Percentiles rank a stretch among this genome's conserved stretches.
These are phyloP conservation scores for Hyphodiscus hymeniophilus DNA, from an alignment of 495 filamentous ascomycete genomes.

Conservation along the genomic window DNA sequence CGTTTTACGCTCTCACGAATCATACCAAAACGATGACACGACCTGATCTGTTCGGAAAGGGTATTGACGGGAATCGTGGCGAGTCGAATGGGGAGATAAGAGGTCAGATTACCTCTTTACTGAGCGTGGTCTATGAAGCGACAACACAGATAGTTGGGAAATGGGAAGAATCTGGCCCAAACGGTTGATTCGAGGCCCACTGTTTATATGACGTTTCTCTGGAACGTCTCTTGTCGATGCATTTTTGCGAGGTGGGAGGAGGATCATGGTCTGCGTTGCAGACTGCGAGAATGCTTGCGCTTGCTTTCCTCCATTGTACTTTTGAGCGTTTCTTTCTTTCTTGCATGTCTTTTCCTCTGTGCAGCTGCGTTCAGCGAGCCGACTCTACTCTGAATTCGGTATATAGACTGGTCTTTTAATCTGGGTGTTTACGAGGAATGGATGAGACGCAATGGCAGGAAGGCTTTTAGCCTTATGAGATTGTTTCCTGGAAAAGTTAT, in stretches of 20 bases:
- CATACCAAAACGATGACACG: conserved; percentile 6
- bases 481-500: conserved; percentile 13
- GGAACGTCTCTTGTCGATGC: conserved; percentile 10
- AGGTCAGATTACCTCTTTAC: conserved; percentile 20
- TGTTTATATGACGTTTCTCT: neutral
- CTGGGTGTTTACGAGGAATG: neutral
- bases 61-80: neutral
- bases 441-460: neutral
- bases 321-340: conserved; percentile 19
- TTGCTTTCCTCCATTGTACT: conserved; percentile 14
- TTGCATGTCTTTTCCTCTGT: conserved; percentile 21
- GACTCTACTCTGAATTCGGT: conserved; percentile 6
- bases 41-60: conserved; percentile 1
- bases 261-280: neutral
- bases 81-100: neutral
- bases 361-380: conserved; percentile 1
- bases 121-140: conserved; percentile 17
- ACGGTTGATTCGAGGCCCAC: neutral
- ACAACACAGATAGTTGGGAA: neutral
- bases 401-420: conserved; percentile 18
- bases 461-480: neutral
- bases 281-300: conserved; percentile 1
- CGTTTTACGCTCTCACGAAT: conserved; percentile 1
- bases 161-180: neutral
- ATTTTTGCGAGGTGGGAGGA: conserved; percentile 20